Evolutionary conservation across 2,329 filamentous ascomycete species (phyloP).

Genomic region (Trichoderma atroviride): DNA sequence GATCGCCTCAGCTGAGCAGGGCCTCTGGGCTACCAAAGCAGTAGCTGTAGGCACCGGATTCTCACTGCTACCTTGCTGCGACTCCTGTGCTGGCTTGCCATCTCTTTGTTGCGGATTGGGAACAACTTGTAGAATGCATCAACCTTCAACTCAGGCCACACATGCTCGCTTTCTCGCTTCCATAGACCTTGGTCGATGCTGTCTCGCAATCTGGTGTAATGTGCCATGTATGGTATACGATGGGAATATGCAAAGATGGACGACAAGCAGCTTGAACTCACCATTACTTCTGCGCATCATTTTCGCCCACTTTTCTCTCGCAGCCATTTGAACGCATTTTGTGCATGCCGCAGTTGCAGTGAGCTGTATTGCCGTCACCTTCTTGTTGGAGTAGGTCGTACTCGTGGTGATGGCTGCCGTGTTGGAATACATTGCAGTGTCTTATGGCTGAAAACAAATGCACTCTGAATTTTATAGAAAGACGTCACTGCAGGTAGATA

Average conservation of each 20-base stretch:
- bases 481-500: too few species aligned
- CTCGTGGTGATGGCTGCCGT: not conserved
- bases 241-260: not conserved
- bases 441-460: too few species aligned
- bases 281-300: not conserved
- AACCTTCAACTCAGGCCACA: not conserved
- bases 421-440: not conserved
- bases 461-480: too few species aligned
- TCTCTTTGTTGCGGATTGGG: not conserved
- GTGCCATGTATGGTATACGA: not conserved
- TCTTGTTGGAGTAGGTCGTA: not conserved
- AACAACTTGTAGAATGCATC: not conserved
- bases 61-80: not conserved
- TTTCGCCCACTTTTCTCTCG: not conserved
- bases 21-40: not conserved
- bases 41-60: not conserved
- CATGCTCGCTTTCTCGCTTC: not conserved
- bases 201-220: not conserved
- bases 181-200: not conserved
- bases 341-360: conserved; percentile 1
- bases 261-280: not conserved
- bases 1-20: not conserved
- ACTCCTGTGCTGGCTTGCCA: not conserved
- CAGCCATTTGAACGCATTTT: conserved; percentile 11
- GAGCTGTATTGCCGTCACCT: not conserved